Evolutionary conservation across 352 stramenopile genomes (phyloP).

Genomic region (Globisporangium camurandrum): DNA sequence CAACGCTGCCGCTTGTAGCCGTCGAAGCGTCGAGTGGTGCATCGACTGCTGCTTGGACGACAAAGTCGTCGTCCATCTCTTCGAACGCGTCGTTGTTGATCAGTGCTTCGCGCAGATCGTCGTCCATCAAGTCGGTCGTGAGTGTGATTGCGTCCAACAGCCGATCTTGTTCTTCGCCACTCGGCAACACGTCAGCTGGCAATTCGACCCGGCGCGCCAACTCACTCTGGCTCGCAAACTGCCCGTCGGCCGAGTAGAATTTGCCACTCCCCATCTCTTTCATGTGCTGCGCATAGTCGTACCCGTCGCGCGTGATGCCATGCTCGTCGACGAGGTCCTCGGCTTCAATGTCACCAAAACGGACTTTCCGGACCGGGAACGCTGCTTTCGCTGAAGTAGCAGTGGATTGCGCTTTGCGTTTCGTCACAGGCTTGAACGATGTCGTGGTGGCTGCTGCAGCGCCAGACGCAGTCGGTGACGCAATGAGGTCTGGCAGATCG

Average conservation of each 20-base stretch:
- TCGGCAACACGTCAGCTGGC: constrained; percentile 60
- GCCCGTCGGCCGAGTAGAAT: constrained; percentile 70
- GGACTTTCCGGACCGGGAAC: constrained; percentile 54
- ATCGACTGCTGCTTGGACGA: constrained; percentile 65
- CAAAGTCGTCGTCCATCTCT: constrained; percentile 90
- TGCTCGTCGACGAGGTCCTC: constrained; percentile 82
- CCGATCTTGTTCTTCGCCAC: constrained; percentile 60
- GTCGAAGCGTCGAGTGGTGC: constrained; percentile 15
- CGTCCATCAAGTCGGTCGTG: constrained; percentile 83
- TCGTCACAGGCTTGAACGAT: constrained; percentile 19
- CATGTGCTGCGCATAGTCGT: constrained; percentile 91
- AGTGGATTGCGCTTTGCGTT: neutral
- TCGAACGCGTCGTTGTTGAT: constrained; percentile 81
- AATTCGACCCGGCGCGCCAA: constrained; percentile 57
- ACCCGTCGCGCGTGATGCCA: constrained; percentile 87
- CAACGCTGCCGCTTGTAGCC: too few species aligned
- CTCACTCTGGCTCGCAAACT: constrained; percentile 56
- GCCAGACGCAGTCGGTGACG: constrained; percentile 7
- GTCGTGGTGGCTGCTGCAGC: constrained; percentile 3
- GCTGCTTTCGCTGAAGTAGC: constrained; percentile 12
- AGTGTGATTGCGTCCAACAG: constrained; percentile 78
- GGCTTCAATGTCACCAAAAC: constrained; percentile 52
- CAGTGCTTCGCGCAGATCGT: constrained; percentile 78
- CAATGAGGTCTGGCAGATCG: constrained; percentile 46
- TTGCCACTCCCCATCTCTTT: constrained; percentile 85